A percentile compares a stretch with the other conserved stretches of the same genome.
These are phyloP conservation scores for Hirschioporus abietinus DNA, from an alignment of 768 basidiomycete genomes.

Conservation along the genomic window DNA sequence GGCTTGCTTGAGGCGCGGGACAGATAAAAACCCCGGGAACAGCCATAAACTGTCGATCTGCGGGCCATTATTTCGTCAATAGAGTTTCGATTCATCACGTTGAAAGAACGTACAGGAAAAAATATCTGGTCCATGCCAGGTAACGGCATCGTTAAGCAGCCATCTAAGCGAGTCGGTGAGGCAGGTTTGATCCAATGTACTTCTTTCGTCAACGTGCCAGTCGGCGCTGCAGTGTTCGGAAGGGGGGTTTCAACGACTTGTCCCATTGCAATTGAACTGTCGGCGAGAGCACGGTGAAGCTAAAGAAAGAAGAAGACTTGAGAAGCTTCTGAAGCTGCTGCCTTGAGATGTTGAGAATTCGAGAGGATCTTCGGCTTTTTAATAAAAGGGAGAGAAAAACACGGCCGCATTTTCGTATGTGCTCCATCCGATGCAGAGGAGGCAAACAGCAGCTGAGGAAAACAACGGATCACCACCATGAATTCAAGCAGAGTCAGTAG, in stretches of 20 bases:
- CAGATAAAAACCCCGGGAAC: neutral
- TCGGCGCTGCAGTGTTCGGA: neutral
- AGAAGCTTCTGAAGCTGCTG: neutral
- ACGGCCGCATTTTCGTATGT: neutral
- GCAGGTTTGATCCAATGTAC: neutral
- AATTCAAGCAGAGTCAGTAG: neutral
- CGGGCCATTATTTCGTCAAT: neutral
- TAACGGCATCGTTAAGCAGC: neutral
- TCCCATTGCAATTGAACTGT: neutral
- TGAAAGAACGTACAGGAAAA: neutral
- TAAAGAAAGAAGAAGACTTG: neutral
- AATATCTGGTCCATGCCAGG: neutral
- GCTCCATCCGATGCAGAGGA: neutral
- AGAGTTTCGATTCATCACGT: neutral
- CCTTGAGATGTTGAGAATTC: neutral
- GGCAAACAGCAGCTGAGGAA: neutral
- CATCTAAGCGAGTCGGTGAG: neutral
- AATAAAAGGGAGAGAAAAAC: neutral
- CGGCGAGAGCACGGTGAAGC: neutral
- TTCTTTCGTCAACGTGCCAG: neutral
- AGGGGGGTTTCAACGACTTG: neutral
- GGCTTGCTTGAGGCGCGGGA: neutral
- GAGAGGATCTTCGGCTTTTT: neutral
- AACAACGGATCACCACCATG: neutral
- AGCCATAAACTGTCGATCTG: neutral